Conservation (phyloP, 345 rosid genomes). For the Hypericum androsaemum region DNA sequence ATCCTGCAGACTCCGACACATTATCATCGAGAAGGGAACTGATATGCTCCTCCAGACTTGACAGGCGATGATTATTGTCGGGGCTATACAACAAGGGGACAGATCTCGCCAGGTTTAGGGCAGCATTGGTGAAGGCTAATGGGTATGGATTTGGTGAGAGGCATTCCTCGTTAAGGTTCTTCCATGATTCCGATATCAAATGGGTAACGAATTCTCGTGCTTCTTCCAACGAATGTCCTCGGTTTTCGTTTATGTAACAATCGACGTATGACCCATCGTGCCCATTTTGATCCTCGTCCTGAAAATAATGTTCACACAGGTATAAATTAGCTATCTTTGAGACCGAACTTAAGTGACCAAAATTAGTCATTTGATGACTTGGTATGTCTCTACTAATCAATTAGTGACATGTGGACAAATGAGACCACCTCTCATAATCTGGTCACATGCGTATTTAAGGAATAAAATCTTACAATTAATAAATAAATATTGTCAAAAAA, state of each 20-base stretch:
- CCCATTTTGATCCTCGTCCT: conserved; percentile 5
- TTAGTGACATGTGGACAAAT: too few relatives aligned
- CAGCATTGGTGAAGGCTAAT: not conserved
- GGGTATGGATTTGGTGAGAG: not conserved
- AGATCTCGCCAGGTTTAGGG: not conserved
- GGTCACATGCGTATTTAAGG: too few relatives aligned
- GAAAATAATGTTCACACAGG: not conserved
- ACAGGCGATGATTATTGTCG: not conserved
- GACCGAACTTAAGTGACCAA: too few relatives aligned
- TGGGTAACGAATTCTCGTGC: not conserved
- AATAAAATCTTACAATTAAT: too few relatives aligned
- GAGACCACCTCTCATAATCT: too few relatives aligned
- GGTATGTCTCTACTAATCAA: too few relatives aligned
- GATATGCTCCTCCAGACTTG: not conserved
- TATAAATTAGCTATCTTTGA: not conserved
- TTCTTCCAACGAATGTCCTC: not conserved
- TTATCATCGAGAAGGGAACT: not conserved
- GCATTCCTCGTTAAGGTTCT: not conserved
- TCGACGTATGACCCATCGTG: conserved; percentile 3
- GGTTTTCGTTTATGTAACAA: conserved; percentile 4
- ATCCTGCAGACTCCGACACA: too few relatives aligned
- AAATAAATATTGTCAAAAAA: too few relatives aligned
- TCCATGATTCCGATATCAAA: not conserved
- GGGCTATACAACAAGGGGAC: not conserved
- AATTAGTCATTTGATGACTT: too few relatives aligned